Conservation (phyloP, 2,329 filamentous ascomycete genomes). For the Fusarium bulbicola region DNA sequence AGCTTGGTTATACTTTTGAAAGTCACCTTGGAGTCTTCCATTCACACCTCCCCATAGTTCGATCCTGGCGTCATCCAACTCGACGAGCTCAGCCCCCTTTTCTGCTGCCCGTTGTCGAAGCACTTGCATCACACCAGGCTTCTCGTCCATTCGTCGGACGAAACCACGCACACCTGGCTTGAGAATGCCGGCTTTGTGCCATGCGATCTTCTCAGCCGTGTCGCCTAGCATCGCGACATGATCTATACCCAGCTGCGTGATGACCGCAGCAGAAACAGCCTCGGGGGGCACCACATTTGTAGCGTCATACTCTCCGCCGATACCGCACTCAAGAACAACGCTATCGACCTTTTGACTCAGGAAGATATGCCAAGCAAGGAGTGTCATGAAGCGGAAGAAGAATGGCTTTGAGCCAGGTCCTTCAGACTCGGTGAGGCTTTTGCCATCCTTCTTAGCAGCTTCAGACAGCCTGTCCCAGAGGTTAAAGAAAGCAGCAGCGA, state of each 20-base stretch:
- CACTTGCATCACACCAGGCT: slow-evolving; percentile 58
- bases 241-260: slow-evolving; percentile 86
- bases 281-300: slow-evolving; percentile 80
- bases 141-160: slow-evolving; percentile 43
- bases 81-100: slow-evolving; percentile 58
- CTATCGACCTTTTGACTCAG: slow-evolving; percentile 77
- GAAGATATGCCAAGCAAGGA: slow-evolving; percentile 89
- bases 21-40: slow-evolving; percentile 57
- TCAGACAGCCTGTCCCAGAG: slow-evolving; percentile 74
- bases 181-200: slow-evolving; percentile 92
- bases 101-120: slow-evolving; percentile 67
- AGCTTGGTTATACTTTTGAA: slow-evolving; percentile 68
- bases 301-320: slow-evolving; percentile 91
- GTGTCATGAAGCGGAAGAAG: slow-evolving; percentile 91
- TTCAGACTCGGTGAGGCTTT: slow-evolving; percentile 54
- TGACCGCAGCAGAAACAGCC: slow-evolving; percentile 74
- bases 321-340: slow-evolving; percentile 91
- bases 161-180: slow-evolving; percentile 65
- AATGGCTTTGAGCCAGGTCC: slow-evolving; percentile 78
- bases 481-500: slow-evolving; percentile 83
- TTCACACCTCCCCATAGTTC: slow-evolving; percentile 54
- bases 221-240: slow-evolving; percentile 83
- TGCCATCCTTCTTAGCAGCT: slow-evolving; percentile 48
- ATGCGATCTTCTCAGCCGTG: slow-evolving; percentile 82
- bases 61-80: slow-evolving; percentile 52